Percentiles rank a stretch among this genome's conserved stretches.
phyloP scores from a whole-genome alignment of 441 rosid genomes.

The Hura crepitans region DNA sequence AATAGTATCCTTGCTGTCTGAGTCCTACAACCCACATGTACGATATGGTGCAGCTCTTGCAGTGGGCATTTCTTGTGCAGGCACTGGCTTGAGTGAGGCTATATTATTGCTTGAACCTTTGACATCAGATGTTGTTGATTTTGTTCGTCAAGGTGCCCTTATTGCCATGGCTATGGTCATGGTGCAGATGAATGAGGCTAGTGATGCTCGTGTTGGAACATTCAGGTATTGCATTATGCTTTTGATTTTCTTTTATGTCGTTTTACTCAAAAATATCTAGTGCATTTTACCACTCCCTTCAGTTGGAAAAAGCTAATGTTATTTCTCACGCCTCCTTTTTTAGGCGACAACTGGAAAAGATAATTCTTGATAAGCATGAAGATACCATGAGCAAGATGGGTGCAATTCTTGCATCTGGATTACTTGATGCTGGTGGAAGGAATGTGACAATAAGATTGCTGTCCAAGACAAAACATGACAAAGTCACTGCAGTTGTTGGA shows the following conservation, averaged over 20 bases:
- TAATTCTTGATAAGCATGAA: slow-evolving; percentile 89
- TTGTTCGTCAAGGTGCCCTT: slow-evolving; percentile 99
- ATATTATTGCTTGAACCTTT: slow-evolving; percentile 90
- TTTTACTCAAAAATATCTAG: slow-evolving; percentile 1
- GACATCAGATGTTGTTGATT: slow-evolving; percentile 96
- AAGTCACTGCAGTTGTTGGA: slow-evolving; percentile 92
- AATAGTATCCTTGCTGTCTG: slow-evolving; percentile 83
- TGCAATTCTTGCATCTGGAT: slow-evolving; percentile 93
- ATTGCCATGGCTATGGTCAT: slow-evolving; percentile 99
- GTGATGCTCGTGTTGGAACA: slow-evolving; percentile 90
- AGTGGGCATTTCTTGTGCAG: slow-evolving; percentile 94
- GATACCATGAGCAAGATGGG: slow-evolving; percentile 99
- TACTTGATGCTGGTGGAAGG: slow-evolving; percentile 98
- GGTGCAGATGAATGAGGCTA: slow-evolving; percentile 91
- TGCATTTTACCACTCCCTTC: neutral
- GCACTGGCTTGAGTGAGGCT: slow-evolving; percentile 94
- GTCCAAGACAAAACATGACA: slow-evolving; percentile 94
- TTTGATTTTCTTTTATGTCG: neutral
- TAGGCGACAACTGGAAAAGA: slow-evolving; percentile 92
- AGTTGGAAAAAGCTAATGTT: neutral
- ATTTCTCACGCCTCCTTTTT: slow-evolving; percentile 11
- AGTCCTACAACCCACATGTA: slow-evolving; percentile 98
- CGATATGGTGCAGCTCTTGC: slow-evolving; percentile 99
- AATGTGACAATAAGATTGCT: slow-evolving; percentile 87
- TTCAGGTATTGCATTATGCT: slow-evolving; percentile 53